Evolutionary conservation across 2,329 filamentous ascomycete species (phyloP).

Genomic region (Aspergillus luchuensis): DNA sequence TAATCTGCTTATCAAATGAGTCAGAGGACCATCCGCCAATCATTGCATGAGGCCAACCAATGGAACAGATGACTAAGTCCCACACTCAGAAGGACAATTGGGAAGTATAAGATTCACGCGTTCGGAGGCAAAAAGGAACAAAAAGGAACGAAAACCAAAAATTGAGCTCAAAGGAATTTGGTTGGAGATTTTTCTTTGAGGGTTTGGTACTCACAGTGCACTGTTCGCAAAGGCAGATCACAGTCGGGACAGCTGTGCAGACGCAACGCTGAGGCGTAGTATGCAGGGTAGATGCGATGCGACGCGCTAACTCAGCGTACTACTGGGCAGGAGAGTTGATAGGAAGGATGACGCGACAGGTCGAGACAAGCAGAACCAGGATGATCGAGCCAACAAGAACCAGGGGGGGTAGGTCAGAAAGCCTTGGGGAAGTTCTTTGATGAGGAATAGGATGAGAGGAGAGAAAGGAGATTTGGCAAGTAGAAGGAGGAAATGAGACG

Average conservation of each 20-base stretch:
- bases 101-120: constrained; percentile 1
- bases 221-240: constrained; percentile 11
- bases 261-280: constrained; percentile 18
- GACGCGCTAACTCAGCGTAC: constrained; percentile 23
- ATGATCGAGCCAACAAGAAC: constrained; percentile 6
- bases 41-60: constrained; percentile 11
- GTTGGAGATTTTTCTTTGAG: too few species aligned
- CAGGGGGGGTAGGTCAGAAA: background rate
- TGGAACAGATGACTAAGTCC: constrained; percentile 3
- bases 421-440: constrained; percentile 9
- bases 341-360: constrained; percentile 18
- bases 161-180: background rate
- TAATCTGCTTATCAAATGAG: constrained; percentile 27
- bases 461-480: constrained; percentile 3
- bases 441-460: constrained; percentile 5
- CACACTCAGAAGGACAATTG: background rate
- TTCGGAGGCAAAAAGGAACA: background rate
- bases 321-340: constrained; percentile 12
- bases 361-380: constrained; percentile 4
- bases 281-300: constrained; percentile 24
- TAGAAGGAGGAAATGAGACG: constrained; percentile 11
- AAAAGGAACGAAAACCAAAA: constrained; percentile 5
- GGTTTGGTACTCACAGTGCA: constrained; percentile 19
- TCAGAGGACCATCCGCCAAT: constrained; percentile 23
- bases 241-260: constrained; percentile 15